Evolutionary conservation across 805 yeast species (phyloP), one percentile per base, ranked within the genome.

Genomic region (Starmerella khaoyaiensis): DNA sequence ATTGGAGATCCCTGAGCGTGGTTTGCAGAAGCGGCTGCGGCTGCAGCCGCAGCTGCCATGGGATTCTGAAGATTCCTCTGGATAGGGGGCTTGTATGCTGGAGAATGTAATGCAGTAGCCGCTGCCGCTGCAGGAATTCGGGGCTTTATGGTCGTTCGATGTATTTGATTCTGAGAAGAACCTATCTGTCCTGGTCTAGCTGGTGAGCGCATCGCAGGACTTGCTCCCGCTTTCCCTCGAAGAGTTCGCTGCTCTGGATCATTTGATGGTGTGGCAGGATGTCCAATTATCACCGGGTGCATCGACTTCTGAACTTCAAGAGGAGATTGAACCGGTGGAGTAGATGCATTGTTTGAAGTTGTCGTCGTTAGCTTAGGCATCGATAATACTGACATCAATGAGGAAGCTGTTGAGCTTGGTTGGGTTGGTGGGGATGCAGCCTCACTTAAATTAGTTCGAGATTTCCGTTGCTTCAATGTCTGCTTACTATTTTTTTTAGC

Each of bases 1-100:
- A 36, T 37, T 19, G 37, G 43, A 25, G 37, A n/a, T 12, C 21
- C 9, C 37, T 15, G 4, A 23, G 12, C n/a, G n/a, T 23, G 26
- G 26, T 23, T 23, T 14, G 45, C 42, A n/a, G 40, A 15, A 2
- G 47, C 42, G 5, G 47, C 47, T 1, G 49, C 49, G 4, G 49
- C 49, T 5, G 49, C 49, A 2, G 49, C 49, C 6, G 49, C 49
- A 7, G 49, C 49, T 1, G 49, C 47, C 43, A 46, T 40, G 3
- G 45, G 27, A 12, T 31, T 41, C 11, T 37, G 33, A 15, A 37
- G 37, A 4, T 39, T 15, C 21, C 33, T 24, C 17, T 32, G 36
- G 28, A 33, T 35, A 16, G 29, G 38, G 16, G 41, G 40, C 3
- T 31, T 33, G 14, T n/a, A 8, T 8, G 31, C 6, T 2, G 43